Percentiles rank a stretch among this genome's conserved stretches.
phyloP scores from a whole-genome alignment of 73 alveolate genomes.

The Stentor coeruleus region DNA sequence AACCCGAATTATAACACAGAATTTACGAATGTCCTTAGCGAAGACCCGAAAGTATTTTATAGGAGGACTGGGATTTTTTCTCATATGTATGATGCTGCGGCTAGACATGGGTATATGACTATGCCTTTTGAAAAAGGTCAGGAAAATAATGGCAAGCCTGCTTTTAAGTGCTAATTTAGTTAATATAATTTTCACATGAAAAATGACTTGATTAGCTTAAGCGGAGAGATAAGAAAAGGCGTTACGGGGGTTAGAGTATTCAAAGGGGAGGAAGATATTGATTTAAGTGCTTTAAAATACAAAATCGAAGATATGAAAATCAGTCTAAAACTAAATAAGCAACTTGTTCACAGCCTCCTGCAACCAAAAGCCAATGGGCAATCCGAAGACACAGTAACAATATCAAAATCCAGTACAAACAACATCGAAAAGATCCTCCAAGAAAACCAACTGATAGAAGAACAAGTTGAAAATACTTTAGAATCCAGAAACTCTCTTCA shows the following conservation, averaged over 20 bases:
- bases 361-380: not conserved
- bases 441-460: not conserved
- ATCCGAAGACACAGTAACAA: not conserved
- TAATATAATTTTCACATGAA: too few relatives aligned
- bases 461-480: not conserved
- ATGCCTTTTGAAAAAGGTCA: slow-evolving; percentile 31
- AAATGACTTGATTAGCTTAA: too few relatives aligned
- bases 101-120: slow-evolving; percentile 69
- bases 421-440: not conserved
- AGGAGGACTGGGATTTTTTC: slow-evolving; percentile 76
- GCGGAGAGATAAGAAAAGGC: too few relatives aligned
- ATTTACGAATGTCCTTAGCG: slow-evolving; percentile 23
- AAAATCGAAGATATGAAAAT: too few relatives aligned
- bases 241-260: too few relatives aligned
- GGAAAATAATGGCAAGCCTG: too few relatives aligned
- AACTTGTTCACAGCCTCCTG: not conserved
- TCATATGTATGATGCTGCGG: slow-evolving; percentile 87
- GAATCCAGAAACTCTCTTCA: not conserved
- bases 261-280: not conserved
- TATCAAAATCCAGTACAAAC: not conserved
- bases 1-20: not conserved
- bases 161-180: too few relatives aligned
- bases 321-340: not conserved
- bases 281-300: not conserved
- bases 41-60: slow-evolving; percentile 67